These are phyloP conservation scores for Chrysanthemum lavandulifolium DNA, from an alignment of 129 eudicot species.

Conservation along the genomic window DNA sequence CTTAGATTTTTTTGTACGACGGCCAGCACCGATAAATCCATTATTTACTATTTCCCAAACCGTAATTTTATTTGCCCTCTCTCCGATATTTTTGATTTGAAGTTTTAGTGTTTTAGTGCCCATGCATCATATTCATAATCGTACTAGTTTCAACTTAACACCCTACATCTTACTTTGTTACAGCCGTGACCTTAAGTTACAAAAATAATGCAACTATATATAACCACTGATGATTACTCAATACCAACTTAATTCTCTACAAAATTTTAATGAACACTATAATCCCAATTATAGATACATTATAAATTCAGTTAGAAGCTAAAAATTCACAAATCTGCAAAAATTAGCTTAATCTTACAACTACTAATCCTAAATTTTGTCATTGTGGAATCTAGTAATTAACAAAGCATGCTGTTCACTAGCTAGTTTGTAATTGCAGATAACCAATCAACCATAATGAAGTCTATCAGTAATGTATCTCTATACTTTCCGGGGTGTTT, in stretches of 20 bases:
- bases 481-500: too few relatives aligned
- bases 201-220: constrained; percentile 11
- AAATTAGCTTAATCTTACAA: background rate
- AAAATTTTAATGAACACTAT: constrained; percentile 2
- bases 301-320: constrained; percentile 7
- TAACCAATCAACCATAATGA: too few relatives aligned
- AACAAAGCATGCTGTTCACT: too few relatives aligned
- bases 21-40: background rate
- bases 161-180: background rate
- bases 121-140: constrained; percentile 9
- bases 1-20: background rate
- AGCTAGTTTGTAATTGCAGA: too few relatives aligned
- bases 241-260: constrained; percentile 1
- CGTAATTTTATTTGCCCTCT: background rate
- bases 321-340: background rate
- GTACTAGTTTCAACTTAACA: constrained; percentile 19
- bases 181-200: background rate
- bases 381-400: too few relatives aligned
- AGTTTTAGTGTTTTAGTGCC: constrained; percentile 8
- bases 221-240: constrained; percentile 8
- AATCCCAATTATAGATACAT: background rate
- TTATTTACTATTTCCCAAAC: background rate
- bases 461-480: too few relatives aligned
- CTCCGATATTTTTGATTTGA: background rate
- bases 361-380: too few relatives aligned